Conservation (phyloP, 768 basidiomycete species). For the Mrakia gelida region DNA sequence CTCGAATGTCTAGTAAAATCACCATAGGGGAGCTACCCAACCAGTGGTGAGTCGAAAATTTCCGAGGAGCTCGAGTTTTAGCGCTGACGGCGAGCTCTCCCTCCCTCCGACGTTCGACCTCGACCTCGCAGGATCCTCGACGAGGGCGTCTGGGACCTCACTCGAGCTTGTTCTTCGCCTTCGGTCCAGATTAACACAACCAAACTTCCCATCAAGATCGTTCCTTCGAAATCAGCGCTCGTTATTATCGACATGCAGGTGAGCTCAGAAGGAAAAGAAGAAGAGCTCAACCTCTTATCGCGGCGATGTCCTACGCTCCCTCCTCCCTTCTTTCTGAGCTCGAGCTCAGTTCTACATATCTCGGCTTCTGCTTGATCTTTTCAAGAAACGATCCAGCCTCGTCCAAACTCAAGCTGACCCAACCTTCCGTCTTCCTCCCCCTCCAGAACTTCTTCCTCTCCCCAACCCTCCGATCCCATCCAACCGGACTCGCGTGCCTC, state of each 20-base stretch:
- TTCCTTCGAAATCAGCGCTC: slow-evolving; percentile 14
- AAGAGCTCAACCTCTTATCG: too few species aligned
- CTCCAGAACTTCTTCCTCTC: slow-evolving; percentile 28
- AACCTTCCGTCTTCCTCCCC: background rate
- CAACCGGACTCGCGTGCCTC: slow-evolving; percentile 10
- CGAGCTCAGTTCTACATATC: background rate
- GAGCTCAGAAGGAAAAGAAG: background rate
- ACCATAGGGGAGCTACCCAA: background rate
- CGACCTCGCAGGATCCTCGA: background rate
- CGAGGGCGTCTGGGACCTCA: background rate
- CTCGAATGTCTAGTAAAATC: background rate
- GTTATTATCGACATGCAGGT: slow-evolving; percentile 30
- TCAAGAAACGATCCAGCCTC: too few species aligned
- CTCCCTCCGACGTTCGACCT: background rate
- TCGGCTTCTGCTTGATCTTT: background rate
- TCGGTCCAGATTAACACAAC: background rate
- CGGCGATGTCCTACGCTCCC: too few species aligned
- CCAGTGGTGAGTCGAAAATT: background rate
- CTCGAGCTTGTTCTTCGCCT: background rate
- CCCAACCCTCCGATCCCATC: background rate
- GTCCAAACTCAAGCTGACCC: too few species aligned
- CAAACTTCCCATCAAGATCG: slow-evolving; percentile 3
- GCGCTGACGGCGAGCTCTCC: background rate
- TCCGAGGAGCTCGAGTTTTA: background rate
- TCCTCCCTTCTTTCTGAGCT: too few species aligned